phyloP scores from a whole-genome alignment of 768 basidiomycete genomes.

The Baorangia bicolor region DNA sequence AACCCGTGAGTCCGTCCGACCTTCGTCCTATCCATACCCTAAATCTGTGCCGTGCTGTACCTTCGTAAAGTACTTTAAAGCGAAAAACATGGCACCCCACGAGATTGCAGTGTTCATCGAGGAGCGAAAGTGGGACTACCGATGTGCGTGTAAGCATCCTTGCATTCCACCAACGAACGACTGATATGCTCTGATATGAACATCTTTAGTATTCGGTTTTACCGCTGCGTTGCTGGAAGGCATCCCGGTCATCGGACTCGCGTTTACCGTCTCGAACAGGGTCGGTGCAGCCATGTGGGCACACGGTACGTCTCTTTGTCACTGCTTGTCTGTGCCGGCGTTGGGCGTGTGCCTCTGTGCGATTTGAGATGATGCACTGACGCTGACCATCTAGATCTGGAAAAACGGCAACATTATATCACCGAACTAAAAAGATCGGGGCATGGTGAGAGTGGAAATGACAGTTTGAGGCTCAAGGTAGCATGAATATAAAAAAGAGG shows the following conservation, averaged over 20 bases:
- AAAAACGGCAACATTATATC: slow-evolving; percentile 54
- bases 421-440: slow-evolving; percentile 27
- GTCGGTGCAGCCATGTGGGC: slow-evolving; percentile 97
- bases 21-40: not conserved
- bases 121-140: slow-evolving; percentile 89
- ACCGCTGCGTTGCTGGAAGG: slow-evolving; percentile 77
- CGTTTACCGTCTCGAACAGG: slow-evolving; percentile 83
- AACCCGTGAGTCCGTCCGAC: slow-evolving; percentile 45
- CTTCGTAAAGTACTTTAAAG: slow-evolving; percentile 66
- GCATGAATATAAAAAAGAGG: not conserved
- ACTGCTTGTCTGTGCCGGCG: not conserved
- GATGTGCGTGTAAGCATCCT: slow-evolving; percentile 42
- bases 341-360: too few relatives aligned
- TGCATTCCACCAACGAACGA: not conserved
- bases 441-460: not conserved
- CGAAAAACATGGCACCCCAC: slow-evolving; percentile 75
- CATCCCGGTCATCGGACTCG: slow-evolving; percentile 76
- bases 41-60: not conserved
- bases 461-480: not conserved
- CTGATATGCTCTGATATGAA: not conserved
- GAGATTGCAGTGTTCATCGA: slow-evolving; percentile 78
- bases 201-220: slow-evolving; percentile 74
- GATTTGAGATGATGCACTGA: not conserved
- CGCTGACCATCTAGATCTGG: slow-evolving; percentile 45
- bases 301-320: slow-evolving; percentile 48